Evolutionary conservation across 805 yeast genomes (phyloP).

Genomic region (Sporopachydermia quercuum): DNA sequence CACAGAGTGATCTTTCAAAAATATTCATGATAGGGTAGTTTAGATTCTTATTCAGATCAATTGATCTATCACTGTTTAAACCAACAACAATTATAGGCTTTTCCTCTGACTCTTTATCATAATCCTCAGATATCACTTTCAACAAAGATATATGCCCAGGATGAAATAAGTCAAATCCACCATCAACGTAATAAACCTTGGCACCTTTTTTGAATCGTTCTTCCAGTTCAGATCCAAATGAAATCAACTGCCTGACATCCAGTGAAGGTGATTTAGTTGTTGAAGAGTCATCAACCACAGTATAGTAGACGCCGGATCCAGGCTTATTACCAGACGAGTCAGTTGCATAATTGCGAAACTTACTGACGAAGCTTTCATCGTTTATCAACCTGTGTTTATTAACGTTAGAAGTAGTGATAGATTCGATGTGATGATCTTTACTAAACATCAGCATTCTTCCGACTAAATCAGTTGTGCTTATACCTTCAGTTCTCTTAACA

Average conservation of each 20-base stretch:
- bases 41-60: slow-evolving; percentile 40
- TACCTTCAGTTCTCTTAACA: slow-evolving; percentile 90
- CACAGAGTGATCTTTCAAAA: slow-evolving; percentile 75
- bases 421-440: slow-evolving; percentile 38
- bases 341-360: slow-evolving; percentile 42
- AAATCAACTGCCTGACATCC: slow-evolving; percentile 17
- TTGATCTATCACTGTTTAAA: slow-evolving; percentile 41
- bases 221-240: slow-evolving; percentile 16
- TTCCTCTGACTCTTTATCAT: slow-evolving; percentile 23
- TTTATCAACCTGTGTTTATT: slow-evolving; percentile 15
- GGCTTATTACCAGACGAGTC: slow-evolving; percentile 42
- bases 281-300: slow-evolving; percentile 7
- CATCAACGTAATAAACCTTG: slow-evolving; percentile 46
- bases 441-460: slow-evolving; percentile 64
- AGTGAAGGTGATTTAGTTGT: slow-evolving; percentile 5
- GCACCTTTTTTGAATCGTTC: slow-evolving; percentile 8
- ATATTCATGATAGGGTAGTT: slow-evolving; percentile 78
- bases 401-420: slow-evolving; percentile 17
- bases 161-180: slow-evolving; percentile 84
- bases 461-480: slow-evolving; percentile 88
- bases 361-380: slow-evolving; percentile 22
- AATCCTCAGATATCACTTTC: slow-evolving; percentile 27
- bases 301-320: slow-evolving; percentile 42
- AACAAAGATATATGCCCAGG: slow-evolving; percentile 83
- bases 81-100: slow-evolving; percentile 42